Percentiles rank a stretch among this genome's conserved stretches.
Evolutionary conservation across 192 early-diverging fungal genomes (phyloP).

Genomic region (Podila horticola): DNA sequence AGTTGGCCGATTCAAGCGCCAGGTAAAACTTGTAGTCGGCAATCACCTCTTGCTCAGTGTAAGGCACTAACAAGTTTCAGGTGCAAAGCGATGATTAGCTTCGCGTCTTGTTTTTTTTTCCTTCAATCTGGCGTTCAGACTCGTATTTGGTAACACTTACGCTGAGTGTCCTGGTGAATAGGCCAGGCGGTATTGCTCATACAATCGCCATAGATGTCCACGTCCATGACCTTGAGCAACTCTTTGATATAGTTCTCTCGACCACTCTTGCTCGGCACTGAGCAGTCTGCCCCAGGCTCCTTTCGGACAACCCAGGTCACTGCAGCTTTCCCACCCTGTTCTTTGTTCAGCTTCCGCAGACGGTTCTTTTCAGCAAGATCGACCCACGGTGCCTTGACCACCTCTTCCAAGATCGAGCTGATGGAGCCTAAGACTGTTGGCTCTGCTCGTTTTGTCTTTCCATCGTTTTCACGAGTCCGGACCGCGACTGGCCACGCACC

Average conservation of each 20-base stretch:
- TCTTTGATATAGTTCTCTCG: constrained; percentile 23
- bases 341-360: background rate
- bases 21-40: constrained; percentile 33
- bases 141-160: background rate
- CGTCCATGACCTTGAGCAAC: constrained; percentile 27
- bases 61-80: background rate
- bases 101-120: background rate
- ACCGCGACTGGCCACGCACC: no score
- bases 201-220: constrained; percentile 31
- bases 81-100: background rate
- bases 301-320: constrained; percentile 9
- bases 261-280: constrained; percentile 5
- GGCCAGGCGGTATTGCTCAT: constrained; percentile 34
- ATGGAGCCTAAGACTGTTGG: no score
- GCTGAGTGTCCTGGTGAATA: background rate
- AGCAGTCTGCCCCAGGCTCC: background rate
- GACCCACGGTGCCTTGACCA: constrained; percentile 10
- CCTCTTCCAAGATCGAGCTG: constrained; percentile 5
- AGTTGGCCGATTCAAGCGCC: constrained; percentile 26
- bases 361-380: constrained; percentile 20
- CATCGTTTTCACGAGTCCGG: no score
- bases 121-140: background rate
- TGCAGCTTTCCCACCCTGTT: constrained; percentile 13
- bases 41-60: constrained; percentile 19
- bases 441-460: background rate